Conservation (phyloP, 352 stramenopile species). For the Phytophthora tentaculata region DNA sequence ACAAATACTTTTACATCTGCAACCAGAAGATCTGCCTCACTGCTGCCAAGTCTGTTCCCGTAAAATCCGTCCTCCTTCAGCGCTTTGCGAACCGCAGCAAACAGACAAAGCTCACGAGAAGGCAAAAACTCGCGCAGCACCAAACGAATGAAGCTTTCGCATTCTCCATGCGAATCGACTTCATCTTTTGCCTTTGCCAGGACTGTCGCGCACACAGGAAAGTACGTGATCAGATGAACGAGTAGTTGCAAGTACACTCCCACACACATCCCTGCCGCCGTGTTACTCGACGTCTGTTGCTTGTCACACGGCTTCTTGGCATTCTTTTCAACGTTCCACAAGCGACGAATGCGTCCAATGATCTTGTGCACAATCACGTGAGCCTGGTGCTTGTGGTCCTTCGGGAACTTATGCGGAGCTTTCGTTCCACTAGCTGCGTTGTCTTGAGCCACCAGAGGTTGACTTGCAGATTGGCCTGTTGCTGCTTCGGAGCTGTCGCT, state of each 20-base stretch:
- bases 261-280: constrained; percentile 48
- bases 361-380: constrained; percentile 70
- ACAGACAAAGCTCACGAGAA: constrained; percentile 73
- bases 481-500: constrained; percentile 22
- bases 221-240: constrained; percentile 75
- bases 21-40: constrained; percentile 41
- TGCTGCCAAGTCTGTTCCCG: constrained; percentile 36
- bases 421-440: constrained; percentile 38
- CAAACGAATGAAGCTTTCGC: constrained; percentile 57
- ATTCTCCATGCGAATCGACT: constrained; percentile 23
- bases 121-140: constrained; percentile 76
- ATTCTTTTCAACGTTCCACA: constrained; percentile 66
- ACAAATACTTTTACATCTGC: constrained; percentile 48
- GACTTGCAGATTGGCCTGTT: constrained; percentile 3
- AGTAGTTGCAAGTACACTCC: constrained; percentile 76
- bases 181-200: constrained; percentile 63
- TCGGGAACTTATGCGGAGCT: constrained; percentile 57
- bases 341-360: constrained; percentile 55
- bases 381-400: constrained; percentile 72
- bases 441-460: constrained; percentile 17
- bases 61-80: constrained; percentile 65
- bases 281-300: constrained; percentile 2
- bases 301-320: constrained; percentile 24
- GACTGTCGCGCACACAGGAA: constrained; percentile 70
- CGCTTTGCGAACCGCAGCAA: constrained; percentile 55